These are phyloP conservation scores for Uronychia setigera DNA, from an alignment of 73 alveolate species.

Conservation along the genomic window DNA sequence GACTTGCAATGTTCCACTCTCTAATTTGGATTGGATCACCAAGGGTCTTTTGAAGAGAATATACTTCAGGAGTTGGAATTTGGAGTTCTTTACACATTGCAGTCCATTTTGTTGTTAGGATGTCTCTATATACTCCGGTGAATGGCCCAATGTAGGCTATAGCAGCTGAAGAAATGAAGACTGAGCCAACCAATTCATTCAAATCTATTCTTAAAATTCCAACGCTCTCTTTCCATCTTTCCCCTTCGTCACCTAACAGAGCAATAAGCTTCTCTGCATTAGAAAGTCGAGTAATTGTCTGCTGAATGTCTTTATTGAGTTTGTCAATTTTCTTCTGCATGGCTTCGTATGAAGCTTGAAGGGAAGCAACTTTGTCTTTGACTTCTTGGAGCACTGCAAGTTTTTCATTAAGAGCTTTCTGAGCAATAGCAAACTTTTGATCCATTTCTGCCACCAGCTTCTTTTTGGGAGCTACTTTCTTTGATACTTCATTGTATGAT, in stretches of 20 bases:
- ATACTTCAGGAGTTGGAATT: constrained; percentile 75
- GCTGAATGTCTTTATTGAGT: constrained; percentile 80
- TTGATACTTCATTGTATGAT: constrained; percentile 62
- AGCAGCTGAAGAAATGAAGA: constrained; percentile 96
- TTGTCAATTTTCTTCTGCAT: constrained; percentile 79
- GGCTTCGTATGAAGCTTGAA: constrained; percentile 77
- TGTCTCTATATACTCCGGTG: constrained; percentile 93
- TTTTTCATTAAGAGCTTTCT: constrained; percentile 60
- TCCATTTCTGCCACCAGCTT: constrained; percentile 79
- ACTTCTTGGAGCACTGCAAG: constrained; percentile 75
- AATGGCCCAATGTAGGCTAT: constrained; percentile 99
- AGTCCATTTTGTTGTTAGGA: constrained; percentile 50
- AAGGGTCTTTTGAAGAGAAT: constrained; percentile 63
- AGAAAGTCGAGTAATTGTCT: constrained; percentile 83
- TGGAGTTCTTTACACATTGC: constrained; percentile 42
- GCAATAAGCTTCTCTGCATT: constrained; percentile 92
- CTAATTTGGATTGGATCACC: constrained; percentile 98
- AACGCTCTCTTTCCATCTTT: constrained; percentile 95
- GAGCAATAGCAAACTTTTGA: constrained; percentile 60
- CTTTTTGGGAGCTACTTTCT: constrained; percentile 83
- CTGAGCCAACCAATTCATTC: constrained; percentile 91
- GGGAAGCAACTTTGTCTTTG: constrained; percentile 71
- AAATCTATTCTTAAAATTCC: constrained; percentile 76
- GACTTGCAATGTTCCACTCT: constrained; percentile 95
- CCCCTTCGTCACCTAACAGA: constrained; percentile 93